phyloP scores from a whole-genome alignment of 176 grass and related monocot species.

The Ananas comosus region DNA sequence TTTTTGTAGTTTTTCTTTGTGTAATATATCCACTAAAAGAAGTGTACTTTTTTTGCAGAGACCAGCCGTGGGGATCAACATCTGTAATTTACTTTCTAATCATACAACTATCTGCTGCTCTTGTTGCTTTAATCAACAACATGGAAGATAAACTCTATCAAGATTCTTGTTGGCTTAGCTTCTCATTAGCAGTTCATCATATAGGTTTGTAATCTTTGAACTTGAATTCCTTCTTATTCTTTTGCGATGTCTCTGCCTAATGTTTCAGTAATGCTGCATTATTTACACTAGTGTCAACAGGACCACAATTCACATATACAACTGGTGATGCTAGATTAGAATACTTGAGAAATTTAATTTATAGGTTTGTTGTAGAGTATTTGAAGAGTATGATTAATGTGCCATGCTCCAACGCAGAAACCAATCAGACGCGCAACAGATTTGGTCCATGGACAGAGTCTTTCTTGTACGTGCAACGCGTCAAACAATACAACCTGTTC shows the following conservation, averaged over 20 bases:
- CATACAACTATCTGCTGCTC: conserved; percentile 59
- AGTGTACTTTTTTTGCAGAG: conserved; percentile 39
- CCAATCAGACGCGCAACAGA: too few relatives aligned
- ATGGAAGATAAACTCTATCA: conserved; percentile 55
- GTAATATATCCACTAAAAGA: neutral
- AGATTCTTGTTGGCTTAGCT: conserved; percentile 77
- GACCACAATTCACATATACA: neutral
- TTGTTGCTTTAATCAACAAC: conserved; percentile 74
- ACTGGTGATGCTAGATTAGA: neutral
- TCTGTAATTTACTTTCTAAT: conserved; percentile 77
- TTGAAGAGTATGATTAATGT: neutral
- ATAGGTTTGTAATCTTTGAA: conserved; percentile 47
- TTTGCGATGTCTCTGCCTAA: neutral
- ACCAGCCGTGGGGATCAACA: conserved; percentile 58
- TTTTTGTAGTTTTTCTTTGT: neutral
- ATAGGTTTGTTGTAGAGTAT: neutral
- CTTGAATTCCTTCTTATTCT: conserved; percentile 4
- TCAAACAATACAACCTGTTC: too few relatives aligned
- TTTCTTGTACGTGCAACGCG: too few relatives aligned
- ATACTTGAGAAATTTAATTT: neutral
- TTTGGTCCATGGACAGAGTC: too few relatives aligned
- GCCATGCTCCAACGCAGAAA: too few relatives aligned
- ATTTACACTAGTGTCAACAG: neutral
- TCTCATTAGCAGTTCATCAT: conserved; percentile 51
- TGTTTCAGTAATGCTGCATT: neutral